Base-by-base conservation (phyloP, 2,329 filamentous ascomycete species). In the Hansfordia pulvinata region DNA sequence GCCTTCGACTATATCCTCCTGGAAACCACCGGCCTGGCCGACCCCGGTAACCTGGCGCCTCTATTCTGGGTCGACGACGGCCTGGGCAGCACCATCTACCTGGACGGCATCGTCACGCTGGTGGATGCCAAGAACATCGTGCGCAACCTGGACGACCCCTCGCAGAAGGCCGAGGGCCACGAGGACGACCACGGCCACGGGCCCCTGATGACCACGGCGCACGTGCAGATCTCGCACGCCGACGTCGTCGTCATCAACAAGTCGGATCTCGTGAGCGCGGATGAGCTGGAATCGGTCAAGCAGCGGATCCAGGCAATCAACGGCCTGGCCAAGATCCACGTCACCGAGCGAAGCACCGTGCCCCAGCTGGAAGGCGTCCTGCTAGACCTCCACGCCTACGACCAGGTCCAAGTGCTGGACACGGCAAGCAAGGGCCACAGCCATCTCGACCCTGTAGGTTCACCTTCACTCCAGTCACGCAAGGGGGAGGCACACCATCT, bases 51-150 rank as follows among this genome's bases (percentile, higher is more conserved):
- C 43, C 74, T 98, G 27, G 90, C 90, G 1, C 90, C 90, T 1
- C 58, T 96, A 10, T 98, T 98, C 57, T 98, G 90, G 90, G 77
- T 98, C 15, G 90, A 98, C 42, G 88, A 96, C 38, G 90, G 86
- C 1, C 67, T 98, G 3, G 88, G 85, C 6, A 93, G 86, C 51
- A 86, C 79, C 19, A 94, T 98, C 42, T 98, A 93, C 50, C 70
- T 98, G 0, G 90, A 98, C 46, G 90, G 90, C 2, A 93, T 98
- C 30, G 86, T 96, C 24, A 96, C 90, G 0, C 62, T 98, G 2
- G 83, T 98, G 12, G 90, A 98, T 49, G 88, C 86, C 17, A 92
- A 90, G 56, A 94, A 96, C 42, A 80, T 98, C 13, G 51, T 92
- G 4, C 74, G 67, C 35, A 82, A 74, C 41, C 64, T 98, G 3